Evolutionary conservation across 805 yeast genomes (phyloP).

Genomic region (Kodamaea laetipori): DNA sequence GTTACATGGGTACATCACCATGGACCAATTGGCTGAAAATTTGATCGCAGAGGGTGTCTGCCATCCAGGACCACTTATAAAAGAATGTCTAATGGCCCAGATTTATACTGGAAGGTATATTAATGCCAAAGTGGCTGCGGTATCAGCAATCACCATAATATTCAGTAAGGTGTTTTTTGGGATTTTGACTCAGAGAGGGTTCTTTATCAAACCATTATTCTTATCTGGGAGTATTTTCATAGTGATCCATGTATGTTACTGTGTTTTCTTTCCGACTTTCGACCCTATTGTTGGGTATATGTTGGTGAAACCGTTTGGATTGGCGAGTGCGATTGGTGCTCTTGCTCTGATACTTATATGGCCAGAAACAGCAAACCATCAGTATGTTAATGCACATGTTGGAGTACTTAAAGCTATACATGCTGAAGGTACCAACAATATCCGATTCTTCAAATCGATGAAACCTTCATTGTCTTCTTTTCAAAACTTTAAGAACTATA

Average conservation of each 20-base stretch:
- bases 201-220: conserved; percentile 17
- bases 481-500: conserved; percentile 23
- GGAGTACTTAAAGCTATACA: conserved; percentile 18
- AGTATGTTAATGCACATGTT: conserved; percentile 22
- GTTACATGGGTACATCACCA: conserved; percentile 29
- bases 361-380: conserved; percentile 31
- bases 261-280: conserved; percentile 29
- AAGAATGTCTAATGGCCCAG: conserved; percentile 22
- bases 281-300: conserved; percentile 23
- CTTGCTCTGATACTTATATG: conserved; percentile 23
- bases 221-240: conserved; percentile 26
- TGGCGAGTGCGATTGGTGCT: conserved; percentile 26
- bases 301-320: conserved; percentile 29
- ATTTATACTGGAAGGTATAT: conserved; percentile 32
- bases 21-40: conserved; percentile 16
- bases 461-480: conserved; percentile 31
- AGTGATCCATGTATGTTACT: conserved; percentile 27
- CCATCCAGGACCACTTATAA: conserved; percentile 19
- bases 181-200: conserved; percentile 9
- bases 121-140: conserved; percentile 24
- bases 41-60: conserved; percentile 31
- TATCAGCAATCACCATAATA: conserved; percentile 26
- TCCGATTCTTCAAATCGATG: conserved; percentile 25
- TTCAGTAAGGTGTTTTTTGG: conserved; percentile 28
- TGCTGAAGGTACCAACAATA: conserved; percentile 22